Evolutionary conservation across 345 rosid species (phyloP), one percentile per base, ranked within the genome.

Genomic region (Populus pruinosa): DNA sequence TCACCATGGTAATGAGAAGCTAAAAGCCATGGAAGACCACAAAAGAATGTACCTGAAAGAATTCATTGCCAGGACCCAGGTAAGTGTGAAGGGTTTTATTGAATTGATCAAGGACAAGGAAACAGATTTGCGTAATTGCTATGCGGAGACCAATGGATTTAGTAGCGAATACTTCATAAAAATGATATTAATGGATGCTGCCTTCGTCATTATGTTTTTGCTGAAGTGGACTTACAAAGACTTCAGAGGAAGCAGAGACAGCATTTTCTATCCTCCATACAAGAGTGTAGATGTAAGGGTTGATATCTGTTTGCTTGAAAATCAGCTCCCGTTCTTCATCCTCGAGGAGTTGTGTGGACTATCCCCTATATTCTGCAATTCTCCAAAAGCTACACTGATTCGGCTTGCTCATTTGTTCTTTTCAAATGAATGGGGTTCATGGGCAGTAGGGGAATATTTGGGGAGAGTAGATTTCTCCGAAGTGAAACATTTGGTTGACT

Each of bases 1-100:
- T 47, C 73, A 70, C 39, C 50, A 38, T 35, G 33, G 67, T 4
- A n/a, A 73, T 3, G 2, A 36, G 4, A 6, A 38, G 39, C 36
- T 36, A 4, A 2, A 18, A n/a, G 43, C 50, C 18, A 71, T 78
- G 81, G 76, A 78, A 65, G 71, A 62, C 67, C 77, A 71, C 16
- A 72, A 78, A 29, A 43, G 65, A 47, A 72, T 25, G 55, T 69
- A 55, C 20, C 31, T 77, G 20, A 5, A 23, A 27, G 25, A 64
- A 27, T 47, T 71, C 50, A 36, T 67, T 62, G 31, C 29, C 21
- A 39, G 21, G 14, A 53, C 16, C 21, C 5, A 20, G 65, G 66
- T 36, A 12, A 55, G 62, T 1, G 25, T 70, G 5, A 36, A 50
- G 1, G 62, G 16, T 4, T 44, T 64, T 21, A 71, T 72, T 5